Evolutionary conservation across 352 stramenopile genomes (phyloP).

Genomic region (Blastocystis sp.): DNA sequence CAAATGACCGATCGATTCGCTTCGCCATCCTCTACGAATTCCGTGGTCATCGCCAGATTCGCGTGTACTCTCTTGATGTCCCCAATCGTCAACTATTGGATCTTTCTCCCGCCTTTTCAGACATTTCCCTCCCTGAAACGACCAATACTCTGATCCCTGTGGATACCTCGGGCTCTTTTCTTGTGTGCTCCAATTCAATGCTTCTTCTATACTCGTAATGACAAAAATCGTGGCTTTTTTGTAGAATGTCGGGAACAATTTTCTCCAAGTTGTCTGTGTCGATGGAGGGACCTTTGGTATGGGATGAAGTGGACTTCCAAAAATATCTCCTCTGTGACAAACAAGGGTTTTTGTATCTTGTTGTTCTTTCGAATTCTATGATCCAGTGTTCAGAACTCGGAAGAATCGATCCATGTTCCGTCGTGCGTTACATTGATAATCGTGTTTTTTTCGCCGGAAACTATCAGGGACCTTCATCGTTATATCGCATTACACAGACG

Average conservation of each 20-base stretch:
- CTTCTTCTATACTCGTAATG: background rate
- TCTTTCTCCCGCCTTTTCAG: background rate
- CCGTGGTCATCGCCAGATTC: background rate
- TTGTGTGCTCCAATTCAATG: background rate
- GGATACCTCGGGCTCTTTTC: background rate
- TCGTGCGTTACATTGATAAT: slow-evolving; percentile 31
- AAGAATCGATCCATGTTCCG: background rate
- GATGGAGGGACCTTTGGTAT: background rate
- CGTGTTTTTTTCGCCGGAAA: background rate
- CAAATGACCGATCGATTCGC: background rate
- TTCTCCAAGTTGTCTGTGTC: background rate
- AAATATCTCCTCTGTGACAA: slow-evolving; percentile 31
- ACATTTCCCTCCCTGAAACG: background rate
- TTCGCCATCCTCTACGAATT: slow-evolving; percentile 37
- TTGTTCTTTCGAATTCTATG: background rate
- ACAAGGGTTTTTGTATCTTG: background rate
- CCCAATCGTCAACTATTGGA: background rate
- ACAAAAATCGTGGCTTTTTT: background rate
- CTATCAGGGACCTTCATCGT: background rate
- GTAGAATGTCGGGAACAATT: background rate
- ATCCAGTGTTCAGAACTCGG: background rate
- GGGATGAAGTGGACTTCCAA: background rate
- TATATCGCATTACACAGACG: background rate
- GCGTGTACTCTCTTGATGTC: background rate
- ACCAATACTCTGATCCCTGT: background rate